Conservation (phyloP, 495 filamentous ascomycete species). For the Hyaloscypha hepaticicola region DNA sequence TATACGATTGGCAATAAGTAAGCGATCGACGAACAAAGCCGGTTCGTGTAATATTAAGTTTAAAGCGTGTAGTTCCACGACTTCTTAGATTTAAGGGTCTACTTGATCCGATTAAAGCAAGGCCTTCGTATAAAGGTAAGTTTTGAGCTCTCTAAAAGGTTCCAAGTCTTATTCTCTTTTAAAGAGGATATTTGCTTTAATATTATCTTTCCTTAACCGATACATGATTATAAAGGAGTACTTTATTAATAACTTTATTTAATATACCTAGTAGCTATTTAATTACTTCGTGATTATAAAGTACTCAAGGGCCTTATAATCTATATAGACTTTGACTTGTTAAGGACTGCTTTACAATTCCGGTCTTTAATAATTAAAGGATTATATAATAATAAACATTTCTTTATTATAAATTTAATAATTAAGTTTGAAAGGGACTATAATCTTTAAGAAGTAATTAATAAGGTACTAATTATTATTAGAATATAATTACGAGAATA, state of each 20-base stretch:
- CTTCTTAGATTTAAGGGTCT: no score
- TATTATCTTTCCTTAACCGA: slow-evolving; percentile 5
- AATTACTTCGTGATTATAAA: slow-evolving; percentile 21
- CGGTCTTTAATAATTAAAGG: not conserved
- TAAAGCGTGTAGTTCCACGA: no score
- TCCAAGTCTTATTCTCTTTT: no score
- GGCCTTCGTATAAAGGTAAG: no score
- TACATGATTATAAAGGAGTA: slow-evolving; percentile 22
- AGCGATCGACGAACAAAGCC: no score
- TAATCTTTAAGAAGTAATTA: slow-evolving; percentile 9
- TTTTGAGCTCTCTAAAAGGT: no score
- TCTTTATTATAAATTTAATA: slow-evolving; percentile 11
- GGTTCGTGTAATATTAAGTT: no score
- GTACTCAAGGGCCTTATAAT: slow-evolving; percentile 14
- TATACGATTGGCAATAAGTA: no score
- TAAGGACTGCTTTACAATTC: not conserved
- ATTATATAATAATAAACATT: slow-evolving; percentile 6
- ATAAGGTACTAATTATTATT: slow-evolving; percentile 1
- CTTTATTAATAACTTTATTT: not conserved
- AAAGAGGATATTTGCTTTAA: no score
- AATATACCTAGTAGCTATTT: not conserved
- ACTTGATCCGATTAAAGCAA: no score
- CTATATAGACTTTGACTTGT: not conserved
- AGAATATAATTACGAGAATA: not conserved
- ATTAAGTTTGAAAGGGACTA: not conserved